A percentile compares a stretch with the other conserved stretches of the same genome.
These are phyloP conservation scores for Zalaria obscura DNA, from an alignment of 2,329 filamentous ascomycete genomes.

Conservation along the genomic window DNA sequence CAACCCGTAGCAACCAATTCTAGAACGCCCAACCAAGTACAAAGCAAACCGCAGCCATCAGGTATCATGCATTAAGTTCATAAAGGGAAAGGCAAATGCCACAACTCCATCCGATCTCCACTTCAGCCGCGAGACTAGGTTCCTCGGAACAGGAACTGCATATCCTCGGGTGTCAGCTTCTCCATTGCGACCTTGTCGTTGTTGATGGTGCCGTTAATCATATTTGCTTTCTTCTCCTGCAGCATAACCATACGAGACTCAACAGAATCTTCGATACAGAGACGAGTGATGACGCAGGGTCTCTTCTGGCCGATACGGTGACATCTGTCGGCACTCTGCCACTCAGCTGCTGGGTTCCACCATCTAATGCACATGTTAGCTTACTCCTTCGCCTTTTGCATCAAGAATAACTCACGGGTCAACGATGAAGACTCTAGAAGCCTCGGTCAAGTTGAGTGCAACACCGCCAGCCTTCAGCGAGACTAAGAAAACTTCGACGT, in stretches of 20 bases:
- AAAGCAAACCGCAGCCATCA: too few species aligned
- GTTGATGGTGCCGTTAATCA: constrained; percentile 96
- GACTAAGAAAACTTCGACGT: constrained; percentile 92
- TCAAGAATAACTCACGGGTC: constrained; percentile 57
- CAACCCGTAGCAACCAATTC: too few species aligned
- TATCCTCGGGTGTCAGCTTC: constrained; percentile 75
- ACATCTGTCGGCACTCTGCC: constrained; percentile 77
- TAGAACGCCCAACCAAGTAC: too few species aligned
- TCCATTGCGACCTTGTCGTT: constrained; percentile 85
- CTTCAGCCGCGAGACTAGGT: constrained; percentile 22
- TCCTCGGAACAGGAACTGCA: constrained; percentile 92
- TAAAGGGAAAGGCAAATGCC: too few species aligned
- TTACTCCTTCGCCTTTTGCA: constrained; percentile 4
- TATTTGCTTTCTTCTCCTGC: constrained; percentile 96
- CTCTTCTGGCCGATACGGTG: constrained; percentile 93
- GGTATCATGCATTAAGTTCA: too few species aligned
- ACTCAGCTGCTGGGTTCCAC: constrained; percentile 99
- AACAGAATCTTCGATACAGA: constrained; percentile 94
- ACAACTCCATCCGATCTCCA: too few species aligned
- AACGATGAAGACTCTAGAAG: constrained; percentile 86
- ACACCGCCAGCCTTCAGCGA: constrained; percentile 94
- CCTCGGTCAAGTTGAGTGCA: constrained; percentile 87
- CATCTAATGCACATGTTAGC: constrained; percentile 42
- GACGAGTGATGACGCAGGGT: constrained; percentile 82
- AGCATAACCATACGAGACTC: constrained; percentile 90